Evolutionary conservation across 2,329 filamentous ascomycete genomes (phyloP).

Genomic region (Fusarium kyushuense): DNA sequence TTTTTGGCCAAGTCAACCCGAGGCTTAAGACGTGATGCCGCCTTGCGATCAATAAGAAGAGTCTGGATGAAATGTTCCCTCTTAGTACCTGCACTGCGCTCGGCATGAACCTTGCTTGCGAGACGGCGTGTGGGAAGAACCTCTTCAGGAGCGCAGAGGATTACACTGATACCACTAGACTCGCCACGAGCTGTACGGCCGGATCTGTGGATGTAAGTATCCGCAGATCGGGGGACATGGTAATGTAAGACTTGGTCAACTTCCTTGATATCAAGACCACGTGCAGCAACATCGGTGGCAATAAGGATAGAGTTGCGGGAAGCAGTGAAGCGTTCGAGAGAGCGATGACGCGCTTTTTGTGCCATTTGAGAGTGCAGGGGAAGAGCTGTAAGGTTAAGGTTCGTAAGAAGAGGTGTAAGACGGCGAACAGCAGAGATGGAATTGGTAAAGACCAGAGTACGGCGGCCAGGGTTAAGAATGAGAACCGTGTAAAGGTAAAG

Average conservation of each 20-base stretch:
- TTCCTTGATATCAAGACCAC: constrained; percentile 91
- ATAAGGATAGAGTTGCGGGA: constrained; percentile 78
- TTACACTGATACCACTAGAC: constrained; percentile 80
- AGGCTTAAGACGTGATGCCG: constrained; percentile 80
- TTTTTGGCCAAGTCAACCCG: constrained; percentile 86
- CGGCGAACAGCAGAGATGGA: constrained; percentile 93
- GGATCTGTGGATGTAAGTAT: constrained; percentile 95
- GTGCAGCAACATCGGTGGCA: constrained; percentile 92
- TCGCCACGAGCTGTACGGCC: constrained; percentile 91
- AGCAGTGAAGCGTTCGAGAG: constrained; percentile 87
- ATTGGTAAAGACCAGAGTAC: constrained; percentile 93
- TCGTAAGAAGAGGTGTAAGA: constrained; percentile 84
- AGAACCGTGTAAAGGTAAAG: constrained; percentile 92
- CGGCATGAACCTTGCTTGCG: constrained; percentile 86
- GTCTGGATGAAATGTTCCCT: constrained; percentile 79
- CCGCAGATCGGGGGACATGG: constrained; percentile 90
- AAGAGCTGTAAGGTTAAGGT: constrained; percentile 80
- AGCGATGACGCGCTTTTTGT: constrained; percentile 94
- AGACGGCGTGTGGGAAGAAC: constrained; percentile 85
- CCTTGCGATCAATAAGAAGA: constrained; percentile 83
- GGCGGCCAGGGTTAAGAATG: constrained; percentile 81
- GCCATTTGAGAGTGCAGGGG: constrained; percentile 93
- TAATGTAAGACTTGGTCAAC: constrained; percentile 95
- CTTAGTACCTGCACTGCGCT: constrained; percentile 60
- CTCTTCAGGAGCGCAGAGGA: constrained; percentile 93